Conservation (phyloP, 371 early-diverging fungal species). For the Lichtheimia corymbifera region DNA sequence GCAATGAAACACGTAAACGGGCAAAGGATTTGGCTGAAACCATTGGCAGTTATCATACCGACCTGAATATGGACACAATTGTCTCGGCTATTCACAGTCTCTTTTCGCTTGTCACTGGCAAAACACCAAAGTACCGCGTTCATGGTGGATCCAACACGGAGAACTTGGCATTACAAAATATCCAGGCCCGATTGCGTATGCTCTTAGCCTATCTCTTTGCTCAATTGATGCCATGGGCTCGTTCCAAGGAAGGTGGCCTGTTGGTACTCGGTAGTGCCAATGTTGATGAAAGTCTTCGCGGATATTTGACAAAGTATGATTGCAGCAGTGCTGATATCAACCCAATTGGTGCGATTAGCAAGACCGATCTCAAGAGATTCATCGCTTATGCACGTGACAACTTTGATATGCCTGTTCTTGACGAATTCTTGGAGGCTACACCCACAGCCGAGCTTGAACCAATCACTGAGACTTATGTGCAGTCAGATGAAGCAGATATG, state of each 20-base stretch:
- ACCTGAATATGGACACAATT: slow-evolving; percentile 86
- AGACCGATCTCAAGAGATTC: slow-evolving; percentile 85
- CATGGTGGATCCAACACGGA: slow-evolving; percentile 88
- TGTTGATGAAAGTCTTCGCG: slow-evolving; percentile 95
- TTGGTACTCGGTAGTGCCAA: slow-evolving; percentile 96
- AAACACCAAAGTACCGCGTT: slow-evolving; percentile 76
- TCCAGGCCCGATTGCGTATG: slow-evolving; percentile 97
- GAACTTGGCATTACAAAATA: slow-evolving; percentile 95
- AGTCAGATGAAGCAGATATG: slow-evolving; percentile 95
- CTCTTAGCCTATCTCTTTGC: slow-evolving; percentile 94
- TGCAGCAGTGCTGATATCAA: slow-evolving; percentile 97
- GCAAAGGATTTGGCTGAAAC: slow-evolving; percentile 78
- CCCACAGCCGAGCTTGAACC: slow-evolving; percentile 98
- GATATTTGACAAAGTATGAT: slow-evolving; percentile 98
- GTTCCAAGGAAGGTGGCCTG: slow-evolving; percentile 73
- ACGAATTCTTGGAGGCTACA: slow-evolving; percentile 81
- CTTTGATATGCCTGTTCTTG: slow-evolving; percentile 73
- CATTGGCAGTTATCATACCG: slow-evolving; percentile 91
- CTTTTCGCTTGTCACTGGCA: slow-evolving; percentile 79
- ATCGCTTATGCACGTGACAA: slow-evolving; percentile 69
- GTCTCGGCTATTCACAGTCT: slow-evolving; percentile 75
- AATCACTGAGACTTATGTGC: slow-evolving; percentile 72
- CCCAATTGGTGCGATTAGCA: slow-evolving; percentile 95
- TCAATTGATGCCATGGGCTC: slow-evolving; percentile 89
- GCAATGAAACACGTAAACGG: slow-evolving; percentile 80